Evolutionary conservation across 371 early-diverging fungal genomes (phyloP).

Genomic region (Saksenaea oblongispora): DNA sequence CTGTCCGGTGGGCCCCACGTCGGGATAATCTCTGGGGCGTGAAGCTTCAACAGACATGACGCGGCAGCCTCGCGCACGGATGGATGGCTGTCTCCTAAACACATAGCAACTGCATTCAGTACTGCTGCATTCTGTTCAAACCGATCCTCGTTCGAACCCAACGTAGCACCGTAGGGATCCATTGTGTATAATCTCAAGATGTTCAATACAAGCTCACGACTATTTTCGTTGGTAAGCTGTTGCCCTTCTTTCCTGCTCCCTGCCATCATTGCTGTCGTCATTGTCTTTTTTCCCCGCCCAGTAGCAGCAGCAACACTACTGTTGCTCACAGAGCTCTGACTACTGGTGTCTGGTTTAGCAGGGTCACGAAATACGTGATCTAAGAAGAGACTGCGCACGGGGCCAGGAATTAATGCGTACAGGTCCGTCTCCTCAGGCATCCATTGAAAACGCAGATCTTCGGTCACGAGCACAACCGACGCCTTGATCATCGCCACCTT

Average conservation of each 20-base stretch:
- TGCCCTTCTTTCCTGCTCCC: conserved; percentile 23
- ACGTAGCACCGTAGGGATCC: conserved; percentile 65
- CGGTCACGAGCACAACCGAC: conserved; percentile 65
- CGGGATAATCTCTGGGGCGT: conserved; percentile 50
- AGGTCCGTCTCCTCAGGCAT: conserved; percentile 62
- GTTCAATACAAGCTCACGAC: conserved; percentile 64
- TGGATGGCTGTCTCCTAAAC: conserved; percentile 54
- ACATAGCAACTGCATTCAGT: conserved; percentile 60
- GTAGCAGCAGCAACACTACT: conserved; percentile 13
- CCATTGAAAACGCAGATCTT: conserved; percentile 64
- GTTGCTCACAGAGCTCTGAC: background rate
- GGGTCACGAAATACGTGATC: conserved; percentile 43
- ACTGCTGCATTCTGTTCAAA: conserved; percentile 61
- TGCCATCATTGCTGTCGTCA: too few relatives aligned
- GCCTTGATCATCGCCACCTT: conserved; percentile 70
- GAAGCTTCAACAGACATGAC: conserved; percentile 62
- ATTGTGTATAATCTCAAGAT: conserved; percentile 68
- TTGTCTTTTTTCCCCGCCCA: conserved; percentile 13
- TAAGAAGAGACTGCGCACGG: conserved; percentile 63
- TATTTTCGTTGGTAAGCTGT: conserved; percentile 46
- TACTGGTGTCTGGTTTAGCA: conserved; percentile 8
- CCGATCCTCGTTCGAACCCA: conserved; percentile 35
- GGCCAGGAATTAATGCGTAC: conserved; percentile 59
- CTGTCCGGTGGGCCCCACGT: conserved; percentile 54
- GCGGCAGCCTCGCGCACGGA: conserved; percentile 65